Percentiles rank a stretch among this genome's conserved stretches.
These are phyloP conservation scores for Lactarius indigo DNA, from an alignment of 768 basidiomycete genomes.

Conservation along the genomic window DNA sequence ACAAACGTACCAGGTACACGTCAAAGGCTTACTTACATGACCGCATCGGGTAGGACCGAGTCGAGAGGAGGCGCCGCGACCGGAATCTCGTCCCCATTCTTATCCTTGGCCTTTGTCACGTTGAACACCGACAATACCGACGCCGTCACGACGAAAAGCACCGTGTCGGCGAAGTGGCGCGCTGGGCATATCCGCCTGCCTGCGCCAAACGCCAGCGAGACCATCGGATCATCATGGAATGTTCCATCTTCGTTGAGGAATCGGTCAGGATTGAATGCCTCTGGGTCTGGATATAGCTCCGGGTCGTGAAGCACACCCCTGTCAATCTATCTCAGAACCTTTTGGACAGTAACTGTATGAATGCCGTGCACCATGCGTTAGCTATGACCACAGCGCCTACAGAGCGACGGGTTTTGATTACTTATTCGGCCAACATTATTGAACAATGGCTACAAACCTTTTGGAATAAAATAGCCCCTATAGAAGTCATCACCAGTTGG, in stretches of 20 bases:
- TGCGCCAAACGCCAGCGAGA: background rate
- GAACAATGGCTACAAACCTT: conserved; percentile 18
- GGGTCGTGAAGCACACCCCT: conserved; percentile 28
- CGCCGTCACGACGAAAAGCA: background rate
- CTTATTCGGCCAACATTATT: no score
- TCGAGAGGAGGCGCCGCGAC: background rate
- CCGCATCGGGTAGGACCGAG: background rate
- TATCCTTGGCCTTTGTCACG: conserved; percentile 12
- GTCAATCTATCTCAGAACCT: background rate
- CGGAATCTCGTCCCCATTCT: background rate
- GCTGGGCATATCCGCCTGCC: background rate
- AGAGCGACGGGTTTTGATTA: background rate
- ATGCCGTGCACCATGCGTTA: conserved; percentile 29
- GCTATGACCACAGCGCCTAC: conserved; percentile 16
- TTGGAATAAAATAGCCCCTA: conserved; percentile 30
- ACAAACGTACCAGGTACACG: background rate
- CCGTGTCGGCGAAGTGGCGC: background rate
- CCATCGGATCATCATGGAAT: background rate
- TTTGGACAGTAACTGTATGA: background rate
- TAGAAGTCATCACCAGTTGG: conserved; percentile 27
- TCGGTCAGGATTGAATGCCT: conserved; percentile 30
- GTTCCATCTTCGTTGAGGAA: conserved; percentile 20
- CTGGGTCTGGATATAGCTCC: conserved; percentile 29
- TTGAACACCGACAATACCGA: conserved; percentile 10
- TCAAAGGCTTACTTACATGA: background rate